Conservation (phyloP, 140 eudicot genomes). For the Erigeron philadelphicus region DNA sequence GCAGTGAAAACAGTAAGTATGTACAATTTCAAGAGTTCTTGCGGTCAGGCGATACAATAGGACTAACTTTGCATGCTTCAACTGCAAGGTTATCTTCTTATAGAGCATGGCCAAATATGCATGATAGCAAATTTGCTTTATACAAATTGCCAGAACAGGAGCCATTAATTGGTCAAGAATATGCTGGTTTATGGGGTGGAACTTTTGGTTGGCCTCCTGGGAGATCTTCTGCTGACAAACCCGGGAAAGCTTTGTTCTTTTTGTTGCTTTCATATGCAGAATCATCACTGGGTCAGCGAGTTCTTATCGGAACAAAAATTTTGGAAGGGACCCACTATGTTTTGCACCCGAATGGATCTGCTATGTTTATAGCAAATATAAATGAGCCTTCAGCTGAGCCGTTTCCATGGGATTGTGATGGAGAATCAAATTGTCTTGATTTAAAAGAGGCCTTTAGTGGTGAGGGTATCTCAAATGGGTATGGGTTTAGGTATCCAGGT, state of each 20-base stretch:
- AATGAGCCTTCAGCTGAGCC: conserved; percentile 60
- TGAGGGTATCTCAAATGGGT: conserved; percentile 92
- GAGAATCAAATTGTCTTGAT: conserved; percentile 43
- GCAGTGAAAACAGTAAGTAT: conserved; percentile 46
- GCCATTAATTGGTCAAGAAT: conserved; percentile 50
- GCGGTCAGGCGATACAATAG: conserved; percentile 64
- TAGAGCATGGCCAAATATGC: conserved; percentile 92
- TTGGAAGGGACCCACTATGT: conserved; percentile 94
- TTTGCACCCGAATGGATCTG: conserved; percentile 93
- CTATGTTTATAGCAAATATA: conserved; percentile 77
- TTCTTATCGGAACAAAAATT: conserved; percentile 72
- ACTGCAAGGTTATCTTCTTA: conserved; percentile 63
- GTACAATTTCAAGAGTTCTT: conserved; percentile 75
- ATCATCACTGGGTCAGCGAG: conserved; percentile 59
- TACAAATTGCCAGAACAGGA: conserved; percentile 66
- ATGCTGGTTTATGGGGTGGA: conserved; percentile 85
- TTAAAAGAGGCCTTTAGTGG: conserved; percentile 61
- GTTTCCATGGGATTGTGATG: conserved; percentile 73
- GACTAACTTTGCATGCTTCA: conserved; percentile 69
- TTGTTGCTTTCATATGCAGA: conserved; percentile 77
- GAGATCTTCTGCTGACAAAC: conserved; percentile 68
- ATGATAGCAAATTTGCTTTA: conserved; percentile 65
- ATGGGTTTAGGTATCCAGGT: conserved; percentile 96
- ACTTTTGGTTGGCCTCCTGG: conserved; percentile 98
- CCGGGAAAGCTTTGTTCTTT: conserved; percentile 84